Base-by-base conservation (phyloP, 1,284 basidiomycete genomes). In the Trichosporon ovoides region DNA sequence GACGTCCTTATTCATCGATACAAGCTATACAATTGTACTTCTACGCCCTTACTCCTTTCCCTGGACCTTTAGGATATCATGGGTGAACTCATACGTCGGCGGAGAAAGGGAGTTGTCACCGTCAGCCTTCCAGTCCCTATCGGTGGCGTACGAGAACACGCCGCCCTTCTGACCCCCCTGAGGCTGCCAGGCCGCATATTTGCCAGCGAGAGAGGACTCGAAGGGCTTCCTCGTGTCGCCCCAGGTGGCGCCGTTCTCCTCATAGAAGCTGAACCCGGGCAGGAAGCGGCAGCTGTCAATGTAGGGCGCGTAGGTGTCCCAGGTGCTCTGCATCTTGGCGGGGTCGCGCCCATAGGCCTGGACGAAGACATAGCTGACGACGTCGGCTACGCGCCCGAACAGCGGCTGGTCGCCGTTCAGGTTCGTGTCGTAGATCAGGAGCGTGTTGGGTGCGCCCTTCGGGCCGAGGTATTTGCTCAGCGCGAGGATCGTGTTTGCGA, bases 401-500 rank as follows among this genome's bases (percentile, higher is more conserved):
- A 52, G 19, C 14, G 10, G 24, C 18, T 14, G 14, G 24, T 48
- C 10, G 1, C 24, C 35, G 35, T 52, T 35, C 51, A 38, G 36
- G 51, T 52, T 52, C 12, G 51, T 52, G 35, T 52, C 51, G 36
- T 52, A 52, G 51, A 52, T 52, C 35, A 52, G 51, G 13, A 38
- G 36, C 12, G 51, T 38, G 51, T 14, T 35, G 6, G 20, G 7
- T 35, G 24, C 37, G 35, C 35, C 20, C 35, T 24, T 35, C 4
- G 51, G 51, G 20, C 51, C 51, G 36, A 52, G 36, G 34, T 52
- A 52, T 20, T 52, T 52, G 51, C 12, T 9, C 9, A 52, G 51
- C 7, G 35, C 51, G 16, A 7, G 14, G 51, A 52, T 20, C 35
- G 37, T 52, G 36, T 4, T 20, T 3, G 36, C 35, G 35, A 24